These are phyloP conservation scores for Pyricularia sp. DNA, from an alignment of 2,329 filamentous ascomycete genomes.

Conservation along the genomic window DNA sequence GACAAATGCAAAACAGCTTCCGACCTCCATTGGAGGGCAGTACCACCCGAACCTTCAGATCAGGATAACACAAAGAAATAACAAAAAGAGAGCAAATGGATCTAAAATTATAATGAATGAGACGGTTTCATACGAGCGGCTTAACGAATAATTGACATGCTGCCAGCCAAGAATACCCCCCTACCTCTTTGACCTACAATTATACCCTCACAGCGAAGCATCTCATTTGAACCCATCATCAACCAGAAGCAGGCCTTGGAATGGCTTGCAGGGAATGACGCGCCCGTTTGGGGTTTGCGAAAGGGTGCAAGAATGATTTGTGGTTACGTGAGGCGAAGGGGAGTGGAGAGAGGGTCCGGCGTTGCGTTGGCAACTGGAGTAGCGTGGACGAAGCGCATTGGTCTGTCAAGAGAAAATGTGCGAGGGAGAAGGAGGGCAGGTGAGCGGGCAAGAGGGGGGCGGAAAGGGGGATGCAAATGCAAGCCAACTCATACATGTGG, in stretches of 20 bases:
- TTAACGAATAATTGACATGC: neutral
- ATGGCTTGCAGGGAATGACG: neutral
- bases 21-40: neutral
- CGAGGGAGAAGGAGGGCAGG: neutral
- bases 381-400: neutral
- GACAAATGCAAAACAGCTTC: neutral
- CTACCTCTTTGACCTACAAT: neutral
- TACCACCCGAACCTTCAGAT: neutral
- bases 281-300: neutral
- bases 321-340: neutral
- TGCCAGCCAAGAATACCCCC: neutral
- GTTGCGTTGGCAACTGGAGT: neutral
- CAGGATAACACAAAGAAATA: neutral
- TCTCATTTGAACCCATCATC: neutral
- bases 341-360: neutral
- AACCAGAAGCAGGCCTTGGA: neutral
- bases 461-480: neutral
- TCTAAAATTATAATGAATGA: too few species aligned
- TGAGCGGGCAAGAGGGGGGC: neutral
- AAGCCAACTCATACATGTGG: neutral
- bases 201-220: neutral
- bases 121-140: neutral
- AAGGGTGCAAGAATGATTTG: neutral
- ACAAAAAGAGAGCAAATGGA: neutral
- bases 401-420: neutral